Base-by-base conservation (phyloP, 441 rosid genomes). In the Theobroma grandiflorum region DNA sequence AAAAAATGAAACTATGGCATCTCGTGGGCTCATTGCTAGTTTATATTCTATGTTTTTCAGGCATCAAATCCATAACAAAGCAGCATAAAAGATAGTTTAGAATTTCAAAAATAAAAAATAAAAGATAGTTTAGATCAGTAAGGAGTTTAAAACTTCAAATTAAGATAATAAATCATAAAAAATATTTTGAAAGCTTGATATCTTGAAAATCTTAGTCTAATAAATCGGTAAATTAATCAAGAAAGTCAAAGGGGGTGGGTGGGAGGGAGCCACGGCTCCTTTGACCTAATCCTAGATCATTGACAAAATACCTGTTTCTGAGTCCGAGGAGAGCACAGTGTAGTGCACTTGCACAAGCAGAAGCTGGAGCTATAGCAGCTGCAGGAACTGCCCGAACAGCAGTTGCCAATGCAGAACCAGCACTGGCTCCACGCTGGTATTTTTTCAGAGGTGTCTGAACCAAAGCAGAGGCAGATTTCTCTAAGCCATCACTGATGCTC, bases 351-450 rank as follows among this genome's bases (percentile, higher is more conserved):
- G 94, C 97, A 86, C 95, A 91, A 75, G 97, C 98, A 82, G 99
- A 90, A 80, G 93, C 93, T 1, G 98, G 98, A 83, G 98, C 94
- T 83, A 97, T 86, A 82, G 97, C 94, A 87, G 99, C 99, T 50
- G 97, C 89, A 80, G 99, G 99, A 85, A 95, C 95, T 76, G 92
- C 98, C 80, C 84, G 88, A 59, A 94, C 86, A 75, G 91, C 98
- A 76, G 98, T 88, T 57, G 94, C 94, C 88, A 93, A 82, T 77
- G 96, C 98, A 81, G 98, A 93, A 63, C 95, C 91, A 18, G 95
- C 95, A 84, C 96, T 93, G 33, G 91, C 95, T 80, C 99, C 99
- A n/a, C 91, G 95, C 82, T 94, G 98, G 83, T 87, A 91, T 70
- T 89, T 90, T 80, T 91, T 94, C 83, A 93, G 79, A 73, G 99